Evolutionary conservation across 768 basidiomycete genomes (phyloP).

Genomic region (Tricholoma bakamatsutake): DNA sequence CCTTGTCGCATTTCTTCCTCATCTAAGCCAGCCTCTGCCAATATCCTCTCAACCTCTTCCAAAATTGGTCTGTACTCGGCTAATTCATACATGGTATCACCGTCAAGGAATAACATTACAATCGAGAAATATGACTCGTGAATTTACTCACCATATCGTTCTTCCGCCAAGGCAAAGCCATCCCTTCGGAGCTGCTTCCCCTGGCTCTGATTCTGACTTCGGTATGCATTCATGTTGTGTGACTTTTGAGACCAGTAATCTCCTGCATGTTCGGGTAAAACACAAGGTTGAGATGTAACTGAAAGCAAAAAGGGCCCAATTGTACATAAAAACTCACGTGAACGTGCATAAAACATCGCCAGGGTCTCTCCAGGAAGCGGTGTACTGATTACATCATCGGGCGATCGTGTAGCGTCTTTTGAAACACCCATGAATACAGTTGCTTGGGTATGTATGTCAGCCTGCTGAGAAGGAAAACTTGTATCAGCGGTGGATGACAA

Average conservation of each 20-base stretch:
- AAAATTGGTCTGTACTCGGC: slow-evolving; percentile 80
- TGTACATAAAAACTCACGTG: slow-evolving; percentile 42
- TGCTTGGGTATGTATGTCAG: slow-evolving; percentile 28
- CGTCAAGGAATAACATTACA: background rate
- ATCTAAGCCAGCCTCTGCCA: slow-evolving; percentile 79
- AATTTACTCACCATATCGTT: slow-evolving; percentile 56
- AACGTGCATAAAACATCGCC: slow-evolving; percentile 77
- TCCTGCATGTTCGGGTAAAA: slow-evolving; percentile 30
- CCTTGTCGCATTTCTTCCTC: slow-evolving; percentile 71
- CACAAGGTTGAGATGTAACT: background rate
- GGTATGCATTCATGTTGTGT: slow-evolving; percentile 45
- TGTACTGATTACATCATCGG: slow-evolving; percentile 71
- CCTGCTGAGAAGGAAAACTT: slow-evolving; percentile 15
- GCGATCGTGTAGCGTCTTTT: slow-evolving; percentile 49
- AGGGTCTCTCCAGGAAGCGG: slow-evolving; percentile 83
- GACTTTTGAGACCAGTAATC: slow-evolving; percentile 81
- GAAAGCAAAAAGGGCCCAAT: too few species aligned
- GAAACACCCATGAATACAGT: slow-evolving; percentile 54
- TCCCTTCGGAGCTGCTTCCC: slow-evolving; percentile 77
- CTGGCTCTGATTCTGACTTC: slow-evolving; percentile 20
- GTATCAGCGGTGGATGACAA: background rate
- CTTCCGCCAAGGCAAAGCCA: slow-evolving; percentile 72
- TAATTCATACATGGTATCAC: slow-evolving; percentile 20
- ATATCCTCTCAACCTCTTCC: slow-evolving; percentile 76
- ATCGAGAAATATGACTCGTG: background rate